Evolutionary conservation across 805 yeast genomes (phyloP).

Genomic region (Metschnikowia cubensis): DNA sequence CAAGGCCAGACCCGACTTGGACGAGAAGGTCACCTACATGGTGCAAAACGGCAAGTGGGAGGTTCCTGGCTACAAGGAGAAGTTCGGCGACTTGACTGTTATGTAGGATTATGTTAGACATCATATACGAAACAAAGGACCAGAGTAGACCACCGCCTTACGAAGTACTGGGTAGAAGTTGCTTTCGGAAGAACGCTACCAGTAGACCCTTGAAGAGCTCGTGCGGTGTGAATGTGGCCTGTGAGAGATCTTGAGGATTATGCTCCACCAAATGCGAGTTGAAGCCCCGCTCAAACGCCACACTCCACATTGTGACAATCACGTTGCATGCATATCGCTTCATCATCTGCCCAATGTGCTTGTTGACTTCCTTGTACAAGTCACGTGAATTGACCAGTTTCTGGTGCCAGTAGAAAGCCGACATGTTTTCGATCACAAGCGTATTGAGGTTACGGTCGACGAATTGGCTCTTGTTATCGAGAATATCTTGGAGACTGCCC

Average conservation of each 20-base stretch:
- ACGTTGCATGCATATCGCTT: conserved; percentile 25
- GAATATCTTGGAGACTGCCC: conserved; percentile 3
- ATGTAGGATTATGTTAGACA: conserved; percentile 47
- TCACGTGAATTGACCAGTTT: conserved; percentile 7
- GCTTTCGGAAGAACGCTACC: neutral
- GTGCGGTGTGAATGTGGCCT: conserved; percentile 10
- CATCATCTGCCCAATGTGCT: conserved; percentile 12
- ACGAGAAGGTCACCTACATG: conserved; percentile 91
- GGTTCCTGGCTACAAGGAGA: conserved; percentile 97
- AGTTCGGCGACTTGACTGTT: conserved; percentile 94
- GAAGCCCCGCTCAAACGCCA: conserved; percentile 30
- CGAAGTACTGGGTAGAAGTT: no score
- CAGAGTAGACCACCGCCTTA: neutral
- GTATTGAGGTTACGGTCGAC: conserved; percentile 15
- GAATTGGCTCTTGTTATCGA: neutral
- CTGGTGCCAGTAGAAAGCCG: conserved; percentile 33
- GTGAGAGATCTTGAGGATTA: neutral
- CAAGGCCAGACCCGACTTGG: conserved; percentile 96
- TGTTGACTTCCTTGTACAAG: conserved; percentile 15
- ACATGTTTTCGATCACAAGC: conserved; percentile 29
- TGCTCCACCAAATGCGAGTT: conserved; percentile 6
- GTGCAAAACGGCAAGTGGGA: conserved; percentile 96
- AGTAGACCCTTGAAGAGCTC: conserved; percentile 6
- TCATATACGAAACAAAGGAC: neutral
- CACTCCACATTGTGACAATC: conserved; percentile 28